Evolutionary conservation across 495 filamentous ascomycete species (phyloP).

Genomic region (Bacidia rubella): DNA sequence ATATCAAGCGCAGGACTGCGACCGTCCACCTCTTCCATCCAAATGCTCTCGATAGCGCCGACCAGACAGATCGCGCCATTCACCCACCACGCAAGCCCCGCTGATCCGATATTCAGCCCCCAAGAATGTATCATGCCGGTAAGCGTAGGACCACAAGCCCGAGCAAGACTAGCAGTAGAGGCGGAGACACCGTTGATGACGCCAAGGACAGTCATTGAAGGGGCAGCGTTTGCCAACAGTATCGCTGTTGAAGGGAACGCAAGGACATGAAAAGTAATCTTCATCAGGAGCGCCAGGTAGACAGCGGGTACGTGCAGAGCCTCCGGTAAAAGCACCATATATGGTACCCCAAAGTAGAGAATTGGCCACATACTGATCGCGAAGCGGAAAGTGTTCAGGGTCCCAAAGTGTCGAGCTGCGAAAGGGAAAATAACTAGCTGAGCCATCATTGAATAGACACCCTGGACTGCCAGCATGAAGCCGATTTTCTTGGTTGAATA

Average conservation of each 20-base stretch:
- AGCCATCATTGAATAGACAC: constrained; percentile 73
- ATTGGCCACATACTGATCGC: constrained; percentile 73
- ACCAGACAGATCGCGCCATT: constrained; percentile 60
- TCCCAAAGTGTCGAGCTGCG: constrained; percentile 56
- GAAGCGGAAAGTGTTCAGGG: constrained; percentile 64
- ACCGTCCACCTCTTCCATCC: constrained; percentile 33
- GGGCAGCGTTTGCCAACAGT: constrained; percentile 70
- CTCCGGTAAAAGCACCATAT: constrained; percentile 70
- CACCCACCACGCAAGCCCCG: constrained; percentile 86
- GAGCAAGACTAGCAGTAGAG: constrained; percentile 72
- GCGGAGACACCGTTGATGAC: constrained; percentile 88
- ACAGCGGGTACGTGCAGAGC: constrained; percentile 56
- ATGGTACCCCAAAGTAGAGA: constrained; percentile 77
- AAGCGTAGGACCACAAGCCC: constrained; percentile 77
- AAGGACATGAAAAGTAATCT: constrained; percentile 74
- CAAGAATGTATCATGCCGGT: constrained; percentile 74
- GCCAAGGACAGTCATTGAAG: constrained; percentile 66
- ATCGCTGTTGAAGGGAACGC: constrained; percentile 79
- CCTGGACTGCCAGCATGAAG: constrained; percentile 74
- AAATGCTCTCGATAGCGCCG: constrained; percentile 49
- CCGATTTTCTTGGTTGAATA: constrained; percentile 72
- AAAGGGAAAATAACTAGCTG: constrained; percentile 74
- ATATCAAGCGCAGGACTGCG: background rate
- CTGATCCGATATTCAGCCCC: constrained; percentile 65
- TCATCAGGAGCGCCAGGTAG: constrained; percentile 66